phyloP scores from a whole-genome alignment of 2,329 filamentous ascomycete species.

The Phyllosticta citriasiana region DNA sequence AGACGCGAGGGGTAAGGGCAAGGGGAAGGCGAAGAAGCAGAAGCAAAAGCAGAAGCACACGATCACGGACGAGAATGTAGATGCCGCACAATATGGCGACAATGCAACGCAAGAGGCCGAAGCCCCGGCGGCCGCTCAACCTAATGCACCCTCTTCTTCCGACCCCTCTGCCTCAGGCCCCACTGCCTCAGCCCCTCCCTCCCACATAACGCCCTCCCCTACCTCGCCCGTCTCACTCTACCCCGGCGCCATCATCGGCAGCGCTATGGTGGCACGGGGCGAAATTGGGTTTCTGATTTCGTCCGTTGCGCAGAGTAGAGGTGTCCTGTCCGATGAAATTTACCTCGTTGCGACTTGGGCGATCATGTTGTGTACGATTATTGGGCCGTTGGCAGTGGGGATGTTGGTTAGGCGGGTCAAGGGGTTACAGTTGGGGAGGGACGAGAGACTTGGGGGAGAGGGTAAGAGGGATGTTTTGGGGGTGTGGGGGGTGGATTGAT shows the following conservation, averaged over 20 bases:
- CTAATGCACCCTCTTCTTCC: too few relatives aligned
- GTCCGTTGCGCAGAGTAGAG: slow-evolving; percentile 50
- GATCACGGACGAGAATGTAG: too few relatives aligned
- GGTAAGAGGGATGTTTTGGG: slow-evolving; percentile 31
- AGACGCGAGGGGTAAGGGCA: background rate
- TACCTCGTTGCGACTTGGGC: slow-evolving; percentile 48
- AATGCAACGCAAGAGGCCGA: too few relatives aligned
- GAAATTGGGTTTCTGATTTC: slow-evolving; percentile 74
- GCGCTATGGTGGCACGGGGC: slow-evolving; percentile 65
- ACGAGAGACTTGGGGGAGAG: slow-evolving; percentile 12
- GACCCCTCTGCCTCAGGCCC: too few relatives aligned
- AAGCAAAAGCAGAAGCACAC: background rate
- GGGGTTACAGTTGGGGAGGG: slow-evolving; percentile 28
- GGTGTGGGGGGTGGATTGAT: slow-evolving; percentile 30
- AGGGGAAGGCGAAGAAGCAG: background rate
- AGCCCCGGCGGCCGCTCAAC: background rate
- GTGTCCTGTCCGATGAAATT: slow-evolving; percentile 37
- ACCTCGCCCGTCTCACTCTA: slow-evolving; percentile 53
- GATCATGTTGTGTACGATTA: slow-evolving; percentile 46
- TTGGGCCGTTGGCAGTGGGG: slow-evolving; percentile 45
- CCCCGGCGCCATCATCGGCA: slow-evolving; percentile 55
- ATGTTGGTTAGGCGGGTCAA: slow-evolving; percentile 39
- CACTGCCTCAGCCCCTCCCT: background rate
- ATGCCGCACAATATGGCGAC: too few relatives aligned
- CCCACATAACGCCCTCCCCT: slow-evolving; percentile 14